Evolutionary conservation across 169 alveolate species (phyloP).

Genomic region (Eimeria necatrix): DNA sequence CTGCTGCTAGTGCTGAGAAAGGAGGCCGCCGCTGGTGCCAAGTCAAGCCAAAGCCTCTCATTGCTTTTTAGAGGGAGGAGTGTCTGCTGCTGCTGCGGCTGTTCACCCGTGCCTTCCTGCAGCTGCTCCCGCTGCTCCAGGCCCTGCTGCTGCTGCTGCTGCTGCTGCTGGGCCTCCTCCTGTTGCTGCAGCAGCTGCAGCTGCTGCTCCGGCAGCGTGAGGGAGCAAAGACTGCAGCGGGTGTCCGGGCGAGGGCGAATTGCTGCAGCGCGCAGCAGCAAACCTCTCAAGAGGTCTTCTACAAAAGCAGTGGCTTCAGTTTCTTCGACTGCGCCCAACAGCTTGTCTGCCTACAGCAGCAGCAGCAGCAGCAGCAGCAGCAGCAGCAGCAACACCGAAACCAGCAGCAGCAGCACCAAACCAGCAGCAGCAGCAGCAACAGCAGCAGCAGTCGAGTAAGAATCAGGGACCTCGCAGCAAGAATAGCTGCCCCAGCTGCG

Average conservation of each 20-base stretch:
- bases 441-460: background rate
- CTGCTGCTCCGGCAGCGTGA: conserved; percentile 47
- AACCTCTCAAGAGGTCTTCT: conserved; percentile 4
- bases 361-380: conserved; percentile 68
- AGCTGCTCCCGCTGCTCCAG: background rate
- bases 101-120: background rate
- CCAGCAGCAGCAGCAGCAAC: conserved; percentile 29
- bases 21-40: background rate
- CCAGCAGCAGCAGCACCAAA: conserved; percentile 23
- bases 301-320: background rate
- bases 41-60: conserved; percentile 22
- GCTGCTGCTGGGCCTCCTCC: background rate
- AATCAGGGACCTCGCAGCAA: background rate
- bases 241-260: background rate
- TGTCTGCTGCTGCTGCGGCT: background rate
- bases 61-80: background rate
- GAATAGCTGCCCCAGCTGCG: background rate
- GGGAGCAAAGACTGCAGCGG: conserved; percentile 47
- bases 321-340: conserved; percentile 53
- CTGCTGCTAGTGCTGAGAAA: conserved; percentile 15
- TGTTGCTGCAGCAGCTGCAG: conserved; percentile 54
- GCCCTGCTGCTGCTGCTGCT: background rate
- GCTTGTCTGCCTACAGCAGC: conserved; percentile 30
- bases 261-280: conserved; percentile 72
- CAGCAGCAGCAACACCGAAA: conserved; percentile 33